A percentile compares a stretch with the other conserved stretches of the same genome.
Evolutionary conservation across 2,329 filamentous ascomycete genomes (phyloP).

Genomic region (Aspergillus novoparasiticus): DNA sequence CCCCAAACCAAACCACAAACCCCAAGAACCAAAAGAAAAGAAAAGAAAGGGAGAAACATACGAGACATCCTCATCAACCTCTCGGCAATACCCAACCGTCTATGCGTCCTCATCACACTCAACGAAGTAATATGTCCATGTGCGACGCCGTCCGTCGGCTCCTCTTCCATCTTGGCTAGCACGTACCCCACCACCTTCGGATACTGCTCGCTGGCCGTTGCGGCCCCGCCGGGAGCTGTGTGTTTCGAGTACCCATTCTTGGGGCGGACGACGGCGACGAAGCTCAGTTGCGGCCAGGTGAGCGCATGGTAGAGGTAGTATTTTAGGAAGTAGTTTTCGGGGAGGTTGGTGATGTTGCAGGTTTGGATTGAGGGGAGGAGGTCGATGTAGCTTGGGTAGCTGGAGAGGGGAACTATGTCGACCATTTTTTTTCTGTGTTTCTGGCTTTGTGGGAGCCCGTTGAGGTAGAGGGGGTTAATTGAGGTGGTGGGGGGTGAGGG

Average conservation of each 20-base stretch:
- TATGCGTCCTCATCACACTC: conserved; percentile 94
- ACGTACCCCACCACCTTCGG: conserved; percentile 99
- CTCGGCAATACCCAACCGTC: conserved; percentile 88
- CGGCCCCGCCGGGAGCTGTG: conserved; percentile 59
- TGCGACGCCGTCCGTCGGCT: conserved; percentile 83
- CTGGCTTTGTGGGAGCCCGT: not conserved
- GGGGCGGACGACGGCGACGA: conserved; percentile 91
- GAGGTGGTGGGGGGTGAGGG: not conserved
- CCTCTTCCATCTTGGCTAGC: conserved; percentile 99
- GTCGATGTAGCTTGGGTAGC: conserved; percentile 69
- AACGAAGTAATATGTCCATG: conserved; percentile 96
- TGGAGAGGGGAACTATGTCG: conserved; percentile 51
- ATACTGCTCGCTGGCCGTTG: conserved; percentile 56
- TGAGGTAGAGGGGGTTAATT: conserved; percentile 5
- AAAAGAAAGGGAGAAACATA: conserved; percentile 49
- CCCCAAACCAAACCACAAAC: no score
- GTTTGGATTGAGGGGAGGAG: conserved; percentile 87
- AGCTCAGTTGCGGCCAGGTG: conserved; percentile 96
- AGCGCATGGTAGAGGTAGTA: conserved; percentile 99
- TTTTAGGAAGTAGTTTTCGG: conserved; percentile 99
- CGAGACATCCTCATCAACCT: conserved; percentile 96
- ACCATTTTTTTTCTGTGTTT: conserved; percentile 42
- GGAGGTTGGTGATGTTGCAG: conserved; percentile 97
- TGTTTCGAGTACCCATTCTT: conserved; percentile 72
- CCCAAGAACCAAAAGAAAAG: no score